A percentile compares a stretch with the other conserved stretches of the same genome.
These are phyloP conservation scores for Pisolithus microcarpus DNA, from an alignment of 768 basidiomycete genomes.

Conservation along the genomic window DNA sequence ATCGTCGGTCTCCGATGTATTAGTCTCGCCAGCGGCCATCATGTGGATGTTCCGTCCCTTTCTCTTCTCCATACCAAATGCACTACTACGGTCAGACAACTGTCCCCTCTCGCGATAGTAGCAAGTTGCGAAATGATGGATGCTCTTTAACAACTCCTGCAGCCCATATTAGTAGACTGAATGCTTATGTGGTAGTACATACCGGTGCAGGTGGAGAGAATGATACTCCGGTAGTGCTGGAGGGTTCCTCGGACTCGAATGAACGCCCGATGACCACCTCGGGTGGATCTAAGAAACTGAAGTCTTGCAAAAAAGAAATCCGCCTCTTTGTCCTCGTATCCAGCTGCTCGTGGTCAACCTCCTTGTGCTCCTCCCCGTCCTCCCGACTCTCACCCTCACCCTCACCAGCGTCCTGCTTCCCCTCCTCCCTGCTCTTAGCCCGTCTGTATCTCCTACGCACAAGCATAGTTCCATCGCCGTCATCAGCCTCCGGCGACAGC, in stretches of 20 bases:
- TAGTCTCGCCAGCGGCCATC: slow-evolving; percentile 8
- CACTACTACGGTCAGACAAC: slow-evolving; percentile 42
- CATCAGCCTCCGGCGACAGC: slow-evolving; percentile 16
- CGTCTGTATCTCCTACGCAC: background rate
- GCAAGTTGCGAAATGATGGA: slow-evolving; percentile 43
- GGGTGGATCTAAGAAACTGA: slow-evolving; percentile 46
- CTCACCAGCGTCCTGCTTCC: slow-evolving; percentile 19
- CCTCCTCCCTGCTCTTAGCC: slow-evolving; percentile 11
- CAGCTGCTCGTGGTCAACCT: slow-evolving; percentile 4
- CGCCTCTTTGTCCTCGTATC: slow-evolving; percentile 32
- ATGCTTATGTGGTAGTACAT: slow-evolving; percentile 11
- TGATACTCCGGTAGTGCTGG: slow-evolving; percentile 9
- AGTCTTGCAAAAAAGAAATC: slow-evolving; percentile 40
- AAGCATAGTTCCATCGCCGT: slow-evolving; percentile 8
- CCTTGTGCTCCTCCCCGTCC: slow-evolving; percentile 1
- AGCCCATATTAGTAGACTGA: slow-evolving; percentile 13
- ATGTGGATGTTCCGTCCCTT: slow-evolving; percentile 22
- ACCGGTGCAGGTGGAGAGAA: slow-evolving; percentile 47
- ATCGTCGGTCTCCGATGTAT: slow-evolving; percentile 3
- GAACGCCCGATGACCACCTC: slow-evolving; percentile 3
- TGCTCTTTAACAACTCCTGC: slow-evolving; percentile 46
- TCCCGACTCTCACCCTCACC: slow-evolving; percentile 4
- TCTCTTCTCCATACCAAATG: slow-evolving; percentile 40
- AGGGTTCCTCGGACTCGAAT: background rate
- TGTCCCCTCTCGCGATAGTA: slow-evolving; percentile 62